A percentile compares a stretch with the other conserved stretches of the same genome.
Evolutionary conservation across 2,329 filamentous ascomycete species (phyloP).

Genomic region (Sporothrix brasiliensis): DNA sequence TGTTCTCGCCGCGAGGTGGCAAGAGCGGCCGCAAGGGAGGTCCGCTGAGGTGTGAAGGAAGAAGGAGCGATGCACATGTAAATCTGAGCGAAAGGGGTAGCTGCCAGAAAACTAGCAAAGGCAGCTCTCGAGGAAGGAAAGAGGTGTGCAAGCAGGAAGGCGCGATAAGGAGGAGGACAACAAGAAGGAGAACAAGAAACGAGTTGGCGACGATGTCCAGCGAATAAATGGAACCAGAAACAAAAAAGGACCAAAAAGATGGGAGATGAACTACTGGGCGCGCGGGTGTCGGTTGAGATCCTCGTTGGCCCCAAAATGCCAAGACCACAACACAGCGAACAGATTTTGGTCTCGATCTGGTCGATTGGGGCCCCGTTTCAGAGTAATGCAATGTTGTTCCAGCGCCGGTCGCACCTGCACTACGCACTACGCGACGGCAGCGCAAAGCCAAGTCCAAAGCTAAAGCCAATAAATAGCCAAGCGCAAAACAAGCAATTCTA

Average conservation of each 20-base stretch:
- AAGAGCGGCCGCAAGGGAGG: constrained; percentile 24
- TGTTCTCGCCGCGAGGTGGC: constrained; percentile 15
- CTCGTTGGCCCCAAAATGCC: constrained; percentile 25
- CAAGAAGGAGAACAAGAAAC: neutral
- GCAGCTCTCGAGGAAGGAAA: constrained; percentile 18
- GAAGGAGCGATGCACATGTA: constrained; percentile 16
- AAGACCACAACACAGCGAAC: constrained; percentile 23
- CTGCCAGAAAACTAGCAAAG: neutral
- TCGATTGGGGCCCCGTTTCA: constrained; percentile 5
- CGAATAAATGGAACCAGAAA: constrained; percentile 1
- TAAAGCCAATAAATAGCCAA: constrained; percentile 1
- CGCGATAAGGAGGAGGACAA: neutral
- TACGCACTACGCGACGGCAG: neutral
- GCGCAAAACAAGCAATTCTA: constrained; percentile 27
- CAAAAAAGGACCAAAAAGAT: constrained; percentile 7
- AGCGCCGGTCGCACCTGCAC: constrained; percentile 11
- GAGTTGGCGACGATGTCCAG: neutral
- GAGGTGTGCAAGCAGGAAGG: neutral
- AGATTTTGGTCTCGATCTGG: constrained; percentile 22
- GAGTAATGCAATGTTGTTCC: neutral
- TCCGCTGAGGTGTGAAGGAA: neutral
- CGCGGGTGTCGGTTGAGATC: neutral
- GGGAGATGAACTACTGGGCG: constrained; percentile 15
- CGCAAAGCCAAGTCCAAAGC: constrained; percentile 23
- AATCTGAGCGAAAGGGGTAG: neutral